phyloP scores from a whole-genome alignment of 106 monocot species.

The Apostasia ramifera region DNA sequence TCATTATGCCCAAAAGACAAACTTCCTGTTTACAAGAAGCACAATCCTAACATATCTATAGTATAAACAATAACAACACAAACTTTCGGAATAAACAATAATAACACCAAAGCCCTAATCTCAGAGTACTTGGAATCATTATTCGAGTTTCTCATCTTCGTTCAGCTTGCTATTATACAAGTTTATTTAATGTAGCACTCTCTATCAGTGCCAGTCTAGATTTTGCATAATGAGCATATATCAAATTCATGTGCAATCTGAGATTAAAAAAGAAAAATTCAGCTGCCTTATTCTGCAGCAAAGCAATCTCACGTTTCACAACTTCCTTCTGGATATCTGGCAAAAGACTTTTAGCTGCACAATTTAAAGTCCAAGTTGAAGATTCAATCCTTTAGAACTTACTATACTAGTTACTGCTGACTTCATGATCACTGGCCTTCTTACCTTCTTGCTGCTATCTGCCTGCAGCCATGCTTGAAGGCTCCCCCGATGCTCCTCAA shows the following conservation, averaged over 20 bases:
- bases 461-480: constrained; percentile 2
- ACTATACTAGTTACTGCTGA: neutral
- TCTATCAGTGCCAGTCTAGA: neutral
- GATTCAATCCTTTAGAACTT: constrained; percentile 4
- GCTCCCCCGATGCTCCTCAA: neutral
- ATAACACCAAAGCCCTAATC: too few relatives aligned
- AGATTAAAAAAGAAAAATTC: neutral
- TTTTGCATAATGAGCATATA: neutral
- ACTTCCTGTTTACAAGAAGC: too few relatives aligned
- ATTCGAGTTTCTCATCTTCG: too few relatives aligned
- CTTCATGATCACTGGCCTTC: constrained; percentile 6
- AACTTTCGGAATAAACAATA: too few relatives aligned
- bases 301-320: neutral
- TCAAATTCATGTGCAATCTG: neutral
- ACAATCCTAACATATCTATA: too few relatives aligned
- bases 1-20: too few relatives aligned
- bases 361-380: constrained; percentile 1
- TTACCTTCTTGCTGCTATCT: neutral
- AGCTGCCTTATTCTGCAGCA: neutral
- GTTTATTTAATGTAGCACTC: too few relatives aligned
- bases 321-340: neutral
- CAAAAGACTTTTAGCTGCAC: neutral
- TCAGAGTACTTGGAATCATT: too few relatives aligned
- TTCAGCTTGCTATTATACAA: too few relatives aligned
- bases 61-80: too few relatives aligned